These are phyloP conservation scores for Trifolium subterraneum DNA, from an alignment of 306 rosid genomes.

Conservation along the genomic window DNA sequence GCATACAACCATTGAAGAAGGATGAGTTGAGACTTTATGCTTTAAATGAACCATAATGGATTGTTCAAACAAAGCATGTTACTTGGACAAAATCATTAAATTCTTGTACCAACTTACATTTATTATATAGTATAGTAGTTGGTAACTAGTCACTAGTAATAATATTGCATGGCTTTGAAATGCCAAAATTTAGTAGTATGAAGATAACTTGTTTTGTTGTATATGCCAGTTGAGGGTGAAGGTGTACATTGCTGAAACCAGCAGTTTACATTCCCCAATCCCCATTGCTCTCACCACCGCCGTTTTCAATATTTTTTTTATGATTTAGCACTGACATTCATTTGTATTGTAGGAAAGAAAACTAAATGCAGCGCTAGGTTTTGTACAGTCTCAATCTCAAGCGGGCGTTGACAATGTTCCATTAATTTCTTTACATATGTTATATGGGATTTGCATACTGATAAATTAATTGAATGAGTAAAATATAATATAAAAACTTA, in stretches of 20 bases:
- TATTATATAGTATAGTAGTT: not conserved
- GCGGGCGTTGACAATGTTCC: too few relatives aligned
- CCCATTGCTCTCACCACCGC: conserved; percentile 15
- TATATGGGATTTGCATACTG: too few relatives aligned
- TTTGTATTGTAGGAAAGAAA: not conserved
- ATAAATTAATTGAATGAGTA: too few relatives aligned
- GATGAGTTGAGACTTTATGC: conserved; percentile 30
- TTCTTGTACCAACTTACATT: conserved; percentile 41
- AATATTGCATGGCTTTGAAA: conserved; percentile 21
- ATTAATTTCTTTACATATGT: too few relatives aligned
- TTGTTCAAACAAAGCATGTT: conserved; percentile 41
- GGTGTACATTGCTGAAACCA: not conserved
- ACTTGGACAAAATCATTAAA: conserved; percentile 24
- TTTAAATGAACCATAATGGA: conserved; percentile 39
- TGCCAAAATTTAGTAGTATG: not conserved
- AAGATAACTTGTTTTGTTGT: conserved; percentile 10
- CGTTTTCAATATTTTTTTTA: not conserved
- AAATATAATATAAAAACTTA: too few relatives aligned
- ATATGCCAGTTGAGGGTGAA: not conserved
- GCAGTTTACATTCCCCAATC: not conserved
- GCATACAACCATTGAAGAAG: not conserved
- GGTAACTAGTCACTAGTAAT: too few relatives aligned
- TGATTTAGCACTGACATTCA: not conserved
- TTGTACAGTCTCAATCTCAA: not conserved
- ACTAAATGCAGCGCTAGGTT: not conserved